These are phyloP conservation scores for Annulohypoxylon maeteangense DNA, from an alignment of 495 filamentous ascomycete species.

Conservation along the genomic window DNA sequence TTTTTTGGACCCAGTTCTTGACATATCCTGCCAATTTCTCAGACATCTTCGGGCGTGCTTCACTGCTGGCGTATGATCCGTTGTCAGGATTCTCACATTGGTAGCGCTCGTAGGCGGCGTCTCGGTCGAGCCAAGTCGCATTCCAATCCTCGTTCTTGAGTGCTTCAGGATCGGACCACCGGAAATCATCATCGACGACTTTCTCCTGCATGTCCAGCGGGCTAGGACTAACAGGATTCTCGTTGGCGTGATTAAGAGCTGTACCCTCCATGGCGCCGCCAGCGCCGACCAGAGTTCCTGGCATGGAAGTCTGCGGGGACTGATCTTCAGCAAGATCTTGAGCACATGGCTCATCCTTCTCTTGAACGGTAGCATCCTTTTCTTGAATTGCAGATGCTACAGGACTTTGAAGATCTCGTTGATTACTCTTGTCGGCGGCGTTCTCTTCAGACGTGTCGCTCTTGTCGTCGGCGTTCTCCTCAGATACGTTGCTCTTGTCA, in stretches of 20 bases:
- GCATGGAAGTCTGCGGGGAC: neutral
- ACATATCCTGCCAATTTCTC: neutral
- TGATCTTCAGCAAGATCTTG: too few species aligned
- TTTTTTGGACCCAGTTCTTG: constrained; percentile 12
- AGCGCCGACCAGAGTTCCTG: neutral
- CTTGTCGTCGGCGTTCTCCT: too few species aligned
- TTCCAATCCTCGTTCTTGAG: neutral
- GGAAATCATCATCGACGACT: neutral
- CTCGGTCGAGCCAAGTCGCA: neutral
- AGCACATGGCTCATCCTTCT: too few species aligned
- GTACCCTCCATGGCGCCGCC: neutral
- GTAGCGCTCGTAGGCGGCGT: neutral
- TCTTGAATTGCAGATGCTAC: too few species aligned
- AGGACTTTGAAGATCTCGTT: too few species aligned
- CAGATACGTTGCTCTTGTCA: too few species aligned
- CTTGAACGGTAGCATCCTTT: too few species aligned
- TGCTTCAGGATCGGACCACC: too few species aligned
- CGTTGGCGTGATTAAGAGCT: neutral
- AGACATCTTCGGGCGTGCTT: neutral
- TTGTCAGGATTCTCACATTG: neutral
- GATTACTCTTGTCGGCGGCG: too few species aligned
- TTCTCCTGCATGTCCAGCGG: neutral
- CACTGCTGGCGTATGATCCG: neutral
- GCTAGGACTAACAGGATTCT: neutral
- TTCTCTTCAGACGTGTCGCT: too few species aligned